These are phyloP conservation scores for Sugiyamaella pinicola DNA, from an alignment of 1,139 yeast species.

Conservation along the genomic window DNA sequence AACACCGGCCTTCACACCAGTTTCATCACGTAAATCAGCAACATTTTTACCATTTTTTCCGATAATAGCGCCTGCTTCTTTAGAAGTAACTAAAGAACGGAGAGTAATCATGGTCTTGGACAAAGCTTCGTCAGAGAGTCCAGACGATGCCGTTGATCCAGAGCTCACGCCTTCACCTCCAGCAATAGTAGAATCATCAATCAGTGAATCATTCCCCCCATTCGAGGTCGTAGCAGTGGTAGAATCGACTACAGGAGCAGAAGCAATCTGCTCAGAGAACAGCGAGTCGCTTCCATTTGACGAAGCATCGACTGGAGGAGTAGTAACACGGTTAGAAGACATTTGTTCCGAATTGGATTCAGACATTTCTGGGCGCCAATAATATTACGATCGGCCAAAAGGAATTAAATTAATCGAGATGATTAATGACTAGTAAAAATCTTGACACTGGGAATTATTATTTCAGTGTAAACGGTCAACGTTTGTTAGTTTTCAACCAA, in stretches of 20 bases:
- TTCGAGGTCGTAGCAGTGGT: not conserved
- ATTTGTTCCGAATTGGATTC: constrained; percentile 3
- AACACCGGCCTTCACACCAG: constrained; percentile 86
- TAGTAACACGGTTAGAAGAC: not conserved
- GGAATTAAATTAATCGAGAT: not conserved
- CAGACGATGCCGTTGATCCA: not conserved
- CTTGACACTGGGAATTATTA: not conserved
- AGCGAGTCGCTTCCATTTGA: constrained; percentile 10
- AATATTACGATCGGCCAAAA: not conserved
- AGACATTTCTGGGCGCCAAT: constrained; percentile 7
- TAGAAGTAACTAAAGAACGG: constrained; percentile 76
- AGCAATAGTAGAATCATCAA: not conserved
- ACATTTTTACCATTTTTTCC: constrained; percentile 86
- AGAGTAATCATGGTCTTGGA: constrained; percentile 34
- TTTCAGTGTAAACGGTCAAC: constrained; percentile 1
- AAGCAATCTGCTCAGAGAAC: constrained; percentile 12
- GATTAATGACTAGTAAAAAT: not conserved
- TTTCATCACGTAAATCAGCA: constrained; percentile 72
- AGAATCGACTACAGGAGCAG: constrained; percentile 16
- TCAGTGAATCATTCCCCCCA: not conserved
- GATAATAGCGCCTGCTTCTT: constrained; percentile 89
- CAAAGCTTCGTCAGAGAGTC: constrained; percentile 5
- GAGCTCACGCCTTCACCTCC: not conserved
- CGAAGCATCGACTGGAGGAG: constrained; percentile 3
- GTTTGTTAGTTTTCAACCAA: not conserved